Percentiles rank a stretch among this genome's conserved stretches.
Conservation (phyloP, 169 alveolate species). For the Plasmodium malariae region DNA sequence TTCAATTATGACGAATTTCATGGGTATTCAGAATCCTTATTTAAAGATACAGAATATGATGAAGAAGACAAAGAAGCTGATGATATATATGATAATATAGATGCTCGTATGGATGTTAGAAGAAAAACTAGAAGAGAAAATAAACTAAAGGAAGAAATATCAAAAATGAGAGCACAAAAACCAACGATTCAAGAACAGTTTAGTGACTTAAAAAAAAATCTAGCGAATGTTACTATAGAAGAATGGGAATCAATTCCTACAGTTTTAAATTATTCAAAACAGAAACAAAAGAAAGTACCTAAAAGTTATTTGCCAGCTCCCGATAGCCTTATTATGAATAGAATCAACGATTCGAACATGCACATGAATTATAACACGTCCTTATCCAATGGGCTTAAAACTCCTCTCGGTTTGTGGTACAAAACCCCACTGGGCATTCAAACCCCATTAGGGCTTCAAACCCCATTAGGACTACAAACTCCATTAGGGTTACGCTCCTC, state of each 20-base stretch:
- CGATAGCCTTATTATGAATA: conserved; percentile 88
- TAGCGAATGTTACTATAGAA: conserved; percentile 89
- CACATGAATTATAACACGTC: conserved; percentile 81
- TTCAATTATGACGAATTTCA: conserved; percentile 94
- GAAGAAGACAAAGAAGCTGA: conserved; percentile 96
- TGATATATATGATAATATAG: conserved; percentile 92
- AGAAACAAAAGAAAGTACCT: conserved; percentile 90
- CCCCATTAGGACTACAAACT: conserved; percentile 90
- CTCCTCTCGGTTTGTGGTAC: conserved; percentile 81
- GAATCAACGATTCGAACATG: conserved; percentile 82
- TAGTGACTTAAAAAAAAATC: conserved; percentile 77
- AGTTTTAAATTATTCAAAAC: conserved; percentile 91
- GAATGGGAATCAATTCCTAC: conserved; percentile 99
- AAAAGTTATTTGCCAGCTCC: conserved; percentile 93
- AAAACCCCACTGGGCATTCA: conserved; percentile 84
- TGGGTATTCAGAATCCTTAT: conserved; percentile 92
- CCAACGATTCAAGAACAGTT: conserved; percentile 79
- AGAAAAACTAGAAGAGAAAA: conserved; percentile 92
- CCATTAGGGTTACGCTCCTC: conserved; percentile 26
- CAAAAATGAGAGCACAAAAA: conserved; percentile 90
- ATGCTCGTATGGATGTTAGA: conserved; percentile 92
- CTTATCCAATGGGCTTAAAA: conserved; percentile 79
- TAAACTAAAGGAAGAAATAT: conserved; percentile 89
- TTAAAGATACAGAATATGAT: conserved; percentile 91
- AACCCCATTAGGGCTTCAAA: conserved; percentile 88